Evolutionary conservation across 768 basidiomycete genomes (phyloP), one percentile per base, ranked within the genome.

Genomic region (Agaricus sinodeliciosus): DNA sequence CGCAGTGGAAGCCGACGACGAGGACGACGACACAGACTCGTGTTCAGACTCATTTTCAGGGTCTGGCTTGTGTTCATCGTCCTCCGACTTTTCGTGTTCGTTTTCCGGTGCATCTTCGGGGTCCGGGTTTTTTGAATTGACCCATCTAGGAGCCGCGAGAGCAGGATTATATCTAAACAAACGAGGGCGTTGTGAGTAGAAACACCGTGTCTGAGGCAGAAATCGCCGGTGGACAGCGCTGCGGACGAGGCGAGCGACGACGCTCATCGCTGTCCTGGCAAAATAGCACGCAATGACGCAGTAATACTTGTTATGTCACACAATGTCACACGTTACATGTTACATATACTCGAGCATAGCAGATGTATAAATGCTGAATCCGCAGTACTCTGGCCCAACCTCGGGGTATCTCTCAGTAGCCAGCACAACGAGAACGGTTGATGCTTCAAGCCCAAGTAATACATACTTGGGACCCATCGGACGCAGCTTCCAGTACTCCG

Each of bases 1-100:
- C 5, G 64, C 48, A 1, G 57, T 16, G 43, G 58, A 48, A 26
- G 45, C 48, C 8, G 59, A 56, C 7, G 58, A 52, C 11, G 57
- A 25, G 9, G 49, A 47, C 12, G 66, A 56, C n/a, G 63, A 55
- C 18, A 34, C 19, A 12, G 9, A 9, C 18, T 28, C 16, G 31
- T 31, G 31, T 15, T 57, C 52, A 12, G 61, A 11, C 5, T 28
- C 31, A 26, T 44, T n/a, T 13, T 51, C 42, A 1, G 34, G 34
- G 25, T 51, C 50, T n/a, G 49, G 49, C 41, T 51, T 44, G 18
- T 44, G 43, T 8, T 51, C 40, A 9, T 49, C 39, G 8, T 25
- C 26, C 15, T 50, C 49, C 1, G 40, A 43, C 36, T 43, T 28
- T 22, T 51, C 43, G 34, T n/a, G 27, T 5, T 50, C 40, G 49